These are phyloP conservation scores for Volvariella volvacea DNA, from an alignment of 1,284 basidiomycete genomes.

Conservation along the genomic window DNA sequence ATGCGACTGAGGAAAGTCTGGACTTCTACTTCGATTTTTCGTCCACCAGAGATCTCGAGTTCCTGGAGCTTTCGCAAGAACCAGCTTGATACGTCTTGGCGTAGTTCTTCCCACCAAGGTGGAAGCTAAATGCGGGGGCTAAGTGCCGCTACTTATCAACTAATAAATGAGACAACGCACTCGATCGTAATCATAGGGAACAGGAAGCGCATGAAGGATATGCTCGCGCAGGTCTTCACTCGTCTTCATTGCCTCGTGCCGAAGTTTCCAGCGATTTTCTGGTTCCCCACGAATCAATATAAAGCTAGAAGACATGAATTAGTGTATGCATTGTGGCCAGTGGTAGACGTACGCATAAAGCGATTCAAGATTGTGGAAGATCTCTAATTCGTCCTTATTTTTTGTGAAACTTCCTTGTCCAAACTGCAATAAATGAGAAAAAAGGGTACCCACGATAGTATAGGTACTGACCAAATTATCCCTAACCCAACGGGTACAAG, in stretches of 20 bases:
- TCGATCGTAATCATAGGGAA: constrained; percentile 3
- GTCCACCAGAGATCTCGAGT: background rate
- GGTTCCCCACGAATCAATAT: constrained; percentile 14
- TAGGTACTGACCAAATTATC: constrained; percentile 14
- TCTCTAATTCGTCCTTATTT: constrained; percentile 2
- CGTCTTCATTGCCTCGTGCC: constrained; percentile 9
- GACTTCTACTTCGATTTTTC: background rate
- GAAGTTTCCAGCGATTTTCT: constrained; percentile 12
- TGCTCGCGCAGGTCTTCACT: constrained; percentile 7
- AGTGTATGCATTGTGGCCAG: background rate
- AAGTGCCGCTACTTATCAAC: no score
- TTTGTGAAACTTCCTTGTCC: constrained; percentile 4
- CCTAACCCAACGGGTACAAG: constrained; percentile 20
- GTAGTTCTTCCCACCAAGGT: no score
- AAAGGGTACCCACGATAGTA: background rate
- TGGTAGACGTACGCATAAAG: constrained; percentile 12
- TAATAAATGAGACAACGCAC: background rate
- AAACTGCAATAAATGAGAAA: background rate
- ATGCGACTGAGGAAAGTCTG: constrained; percentile 15
- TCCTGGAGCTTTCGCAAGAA: no score
- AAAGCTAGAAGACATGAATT: constrained; percentile 9
- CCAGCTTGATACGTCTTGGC: no score
- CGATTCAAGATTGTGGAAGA: background rate
- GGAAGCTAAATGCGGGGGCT: no score
- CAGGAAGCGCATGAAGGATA: constrained; percentile 9